These are phyloP conservation scores for Zygnema cylindricum DNA, from an alignment of 139 green algal genomes.

Conservation along the genomic window DNA sequence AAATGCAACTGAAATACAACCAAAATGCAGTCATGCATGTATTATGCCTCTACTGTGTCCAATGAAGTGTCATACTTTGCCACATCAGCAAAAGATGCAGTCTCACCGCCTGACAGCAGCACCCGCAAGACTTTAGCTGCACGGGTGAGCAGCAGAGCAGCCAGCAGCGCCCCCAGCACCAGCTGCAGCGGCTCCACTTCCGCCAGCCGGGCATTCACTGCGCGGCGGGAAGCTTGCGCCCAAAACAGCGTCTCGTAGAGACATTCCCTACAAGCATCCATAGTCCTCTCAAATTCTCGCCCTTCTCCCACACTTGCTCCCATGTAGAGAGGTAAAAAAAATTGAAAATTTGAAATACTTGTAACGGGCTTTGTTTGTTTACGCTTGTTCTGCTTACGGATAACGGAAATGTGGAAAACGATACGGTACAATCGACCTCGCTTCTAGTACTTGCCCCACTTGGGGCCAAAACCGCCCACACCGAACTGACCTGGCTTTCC, in stretches of 20 bases:
- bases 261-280: not conserved
- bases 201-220: constrained; percentile 15
- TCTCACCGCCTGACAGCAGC: not conserved
- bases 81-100: not conserved
- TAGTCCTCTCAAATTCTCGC: too few relatives aligned
- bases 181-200: constrained; percentile 32
- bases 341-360: too few relatives aligned
- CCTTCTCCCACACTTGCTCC: too few relatives aligned
- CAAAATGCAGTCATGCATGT: not conserved
- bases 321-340: too few relatives aligned
- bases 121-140: not conserved
- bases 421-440: too few relatives aligned
- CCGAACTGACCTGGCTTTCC: too few relatives aligned
- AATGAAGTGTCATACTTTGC: not conserved
- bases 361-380: too few relatives aligned
- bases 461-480: too few relatives aligned
- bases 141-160: constrained; percentile 10
- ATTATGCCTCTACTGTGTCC: not conserved
- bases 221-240: constrained; percentile 16
- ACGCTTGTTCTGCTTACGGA: too few relatives aligned
- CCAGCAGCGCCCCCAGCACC: constrained; percentile 15
- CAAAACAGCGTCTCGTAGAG: not conserved
- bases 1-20: not conserved
- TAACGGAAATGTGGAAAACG: too few relatives aligned
- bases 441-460: too few relatives aligned